A percentile compares a stretch with the other conserved stretches of the same genome.
phyloP scores from a whole-genome alignment of 2,329 filamentous ascomycete genomes.

The Penicillium nordicum region DNA sequence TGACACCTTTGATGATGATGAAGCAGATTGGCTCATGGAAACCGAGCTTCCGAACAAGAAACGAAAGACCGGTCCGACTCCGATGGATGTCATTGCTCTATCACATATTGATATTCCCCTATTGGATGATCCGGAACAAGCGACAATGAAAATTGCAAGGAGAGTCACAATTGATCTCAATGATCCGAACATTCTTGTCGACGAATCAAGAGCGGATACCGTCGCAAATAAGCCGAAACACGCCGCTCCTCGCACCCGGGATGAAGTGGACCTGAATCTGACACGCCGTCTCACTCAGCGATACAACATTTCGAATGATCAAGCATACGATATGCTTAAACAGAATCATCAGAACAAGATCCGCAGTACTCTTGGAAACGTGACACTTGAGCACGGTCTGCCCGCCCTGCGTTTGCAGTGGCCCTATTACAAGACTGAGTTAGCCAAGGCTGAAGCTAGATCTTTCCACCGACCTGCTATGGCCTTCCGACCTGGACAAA shows the following conservation, averaged over 20 bases:
- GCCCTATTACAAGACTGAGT: constrained; percentile 90
- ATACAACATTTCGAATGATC: constrained; percentile 95
- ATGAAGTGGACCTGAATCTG: constrained; percentile 67
- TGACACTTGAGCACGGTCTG: constrained; percentile 91
- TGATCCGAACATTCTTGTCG: constrained; percentile 80
- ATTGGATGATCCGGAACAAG: constrained; percentile 75
- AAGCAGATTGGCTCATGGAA: constrained; percentile 51
- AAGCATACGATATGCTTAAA: constrained; percentile 91
- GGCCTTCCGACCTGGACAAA: constrained; percentile 66
- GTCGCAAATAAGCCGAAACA: constrained; percentile 53
- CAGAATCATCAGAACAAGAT: constrained; percentile 97
- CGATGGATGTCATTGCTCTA: constrained; percentile 48
- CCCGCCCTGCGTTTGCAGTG: constrained; percentile 88
- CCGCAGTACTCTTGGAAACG: constrained; percentile 82
- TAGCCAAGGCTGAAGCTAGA: constrained; percentile 67
- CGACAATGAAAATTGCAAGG: constrained; percentile 70
- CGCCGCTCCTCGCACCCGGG: constrained; percentile 33
- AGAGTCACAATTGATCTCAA: constrained; percentile 80
- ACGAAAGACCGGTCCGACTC: constrained; percentile 53
- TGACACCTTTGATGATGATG: constrained; percentile 48
- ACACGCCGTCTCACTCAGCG: constrained; percentile 71
- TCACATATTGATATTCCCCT: constrained; percentile 64
- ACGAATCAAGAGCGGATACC: constrained; percentile 66
- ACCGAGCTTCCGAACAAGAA: constrained; percentile 60
- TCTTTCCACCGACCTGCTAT: constrained; percentile 82